These are phyloP conservation scores for Tieghemiomyces parasiticus DNA, from an alignment of 192 early-diverging fungal species.

Conservation along the genomic window DNA sequence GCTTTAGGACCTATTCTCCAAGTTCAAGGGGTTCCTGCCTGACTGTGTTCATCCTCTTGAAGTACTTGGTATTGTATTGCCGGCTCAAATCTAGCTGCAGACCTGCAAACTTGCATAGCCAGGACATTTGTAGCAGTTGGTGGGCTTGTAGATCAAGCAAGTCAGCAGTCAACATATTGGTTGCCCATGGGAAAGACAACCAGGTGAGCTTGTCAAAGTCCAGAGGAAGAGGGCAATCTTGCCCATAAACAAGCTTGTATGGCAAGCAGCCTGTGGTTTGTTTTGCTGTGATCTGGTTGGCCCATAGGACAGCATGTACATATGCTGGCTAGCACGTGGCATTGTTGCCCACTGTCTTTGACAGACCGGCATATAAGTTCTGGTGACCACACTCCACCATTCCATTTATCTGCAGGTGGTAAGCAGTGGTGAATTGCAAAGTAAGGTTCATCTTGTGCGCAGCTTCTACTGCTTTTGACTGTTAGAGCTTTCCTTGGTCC, in stretches of 20 bases:
- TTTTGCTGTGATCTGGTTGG: background rate
- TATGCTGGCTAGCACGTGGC: background rate
- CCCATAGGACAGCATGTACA: background rate
- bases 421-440: constrained; percentile 8
- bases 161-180: background rate
- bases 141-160: background rate
- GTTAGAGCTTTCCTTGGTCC: constrained; percentile 8
- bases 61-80: background rate
- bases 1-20: background rate
- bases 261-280: background rate
- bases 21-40: background rate
- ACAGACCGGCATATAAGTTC: background rate
- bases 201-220: background rate
- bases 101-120: background rate
- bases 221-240: background rate
- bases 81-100: background rate
- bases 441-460: background rate
- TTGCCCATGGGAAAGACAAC: background rate
- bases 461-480: background rate
- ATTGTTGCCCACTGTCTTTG: background rate
- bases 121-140: background rate
- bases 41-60: background rate
- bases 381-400: background rate
- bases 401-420: background rate
- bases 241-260: background rate